Conservation (phyloP, 371 early-diverging fungal species). For the Thermomucor indicae-seudaticae region DNA sequence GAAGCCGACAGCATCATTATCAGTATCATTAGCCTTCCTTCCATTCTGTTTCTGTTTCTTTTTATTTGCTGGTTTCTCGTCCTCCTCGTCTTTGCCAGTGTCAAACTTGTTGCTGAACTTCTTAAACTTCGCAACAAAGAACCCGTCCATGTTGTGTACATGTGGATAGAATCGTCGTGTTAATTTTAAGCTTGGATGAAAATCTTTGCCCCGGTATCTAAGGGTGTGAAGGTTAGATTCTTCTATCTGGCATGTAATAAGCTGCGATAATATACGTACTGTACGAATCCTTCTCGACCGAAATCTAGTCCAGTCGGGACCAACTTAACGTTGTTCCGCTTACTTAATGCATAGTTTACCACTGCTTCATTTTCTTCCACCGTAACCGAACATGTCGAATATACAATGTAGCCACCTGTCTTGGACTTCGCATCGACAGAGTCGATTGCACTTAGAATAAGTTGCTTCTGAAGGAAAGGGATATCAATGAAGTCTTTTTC, state of each 20-base stretch:
- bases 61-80: slow-evolving; percentile 11
- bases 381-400: slow-evolving; percentile 99
- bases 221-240: neutral
- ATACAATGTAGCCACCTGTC: slow-evolving; percentile 96
- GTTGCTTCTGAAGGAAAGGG: slow-evolving; percentile 93
- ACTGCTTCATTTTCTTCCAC: slow-evolving; percentile 99
- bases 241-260: neutral
- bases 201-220: slow-evolving; percentile 84
- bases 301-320: slow-evolving; percentile 88
- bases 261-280: slow-evolving; percentile 20
- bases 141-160: slow-evolving; percentile 99
- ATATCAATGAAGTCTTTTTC: slow-evolving; percentile 89
- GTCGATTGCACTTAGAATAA: slow-evolving; percentile 97
- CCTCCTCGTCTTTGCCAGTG: slow-evolving; percentile 35
- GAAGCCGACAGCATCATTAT: slow-evolving; percentile 36
- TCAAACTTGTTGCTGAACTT: slow-evolving; percentile 74
- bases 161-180: slow-evolving; percentile 98
- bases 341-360: slow-evolving; percentile 93
- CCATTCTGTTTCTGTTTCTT: slow-evolving; percentile 9
- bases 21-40: slow-evolving; percentile 3
- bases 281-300: slow-evolving; percentile 87
- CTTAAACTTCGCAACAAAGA: slow-evolving; percentile 98
- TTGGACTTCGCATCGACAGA: slow-evolving; percentile 92
- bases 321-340: slow-evolving; percentile 92
- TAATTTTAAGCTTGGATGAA: slow-evolving; percentile 82